A percentile compares a stretch with the other conserved stretches of the same genome.
Evolutionary conservation across 768 basidiomycete species (phyloP).

Genomic region (Glaciozyma antarctica): DNA sequence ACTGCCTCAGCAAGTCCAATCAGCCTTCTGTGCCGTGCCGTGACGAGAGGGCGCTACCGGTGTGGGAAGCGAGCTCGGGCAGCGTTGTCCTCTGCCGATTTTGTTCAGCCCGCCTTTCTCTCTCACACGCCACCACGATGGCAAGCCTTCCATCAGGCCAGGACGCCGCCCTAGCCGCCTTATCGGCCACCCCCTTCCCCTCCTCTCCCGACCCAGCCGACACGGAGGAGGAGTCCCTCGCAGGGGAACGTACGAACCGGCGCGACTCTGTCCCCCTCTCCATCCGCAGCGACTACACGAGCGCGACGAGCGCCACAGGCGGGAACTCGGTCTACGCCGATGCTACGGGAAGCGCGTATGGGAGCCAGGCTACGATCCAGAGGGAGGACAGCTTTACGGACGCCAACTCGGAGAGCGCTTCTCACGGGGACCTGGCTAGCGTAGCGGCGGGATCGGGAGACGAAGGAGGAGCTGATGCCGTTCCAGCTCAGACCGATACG

Average conservation of each 20-base stretch:
- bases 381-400: not conserved
- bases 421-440: not conserved
- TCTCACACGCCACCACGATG: too few relatives aligned
- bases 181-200: too few relatives aligned
- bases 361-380: conserved; percentile 2
- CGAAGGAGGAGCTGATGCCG: not conserved
- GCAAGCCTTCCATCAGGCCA: too few relatives aligned
- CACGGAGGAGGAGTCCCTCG: too few relatives aligned
- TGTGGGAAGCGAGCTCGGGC: too few relatives aligned
- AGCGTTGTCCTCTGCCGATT: too few relatives aligned
- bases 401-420: not conserved
- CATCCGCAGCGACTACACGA: conserved; percentile 1
- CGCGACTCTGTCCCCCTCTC: not conserved
- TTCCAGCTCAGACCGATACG: not conserved
- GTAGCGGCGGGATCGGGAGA: not conserved
- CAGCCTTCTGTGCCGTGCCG: too few relatives aligned
- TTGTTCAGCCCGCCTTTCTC: too few relatives aligned
- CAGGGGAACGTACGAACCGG: not conserved
- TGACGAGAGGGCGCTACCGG: too few relatives aligned
- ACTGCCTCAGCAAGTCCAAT: too few relatives aligned
- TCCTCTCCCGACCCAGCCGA: too few relatives aligned
- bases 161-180: too few relatives aligned
- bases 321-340: conserved; percentile 3
- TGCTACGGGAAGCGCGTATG: not conserved
- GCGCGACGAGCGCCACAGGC: not conserved